Conservation (phyloP, 805 yeast species). For the Kregervanrija fluxuum region DNA sequence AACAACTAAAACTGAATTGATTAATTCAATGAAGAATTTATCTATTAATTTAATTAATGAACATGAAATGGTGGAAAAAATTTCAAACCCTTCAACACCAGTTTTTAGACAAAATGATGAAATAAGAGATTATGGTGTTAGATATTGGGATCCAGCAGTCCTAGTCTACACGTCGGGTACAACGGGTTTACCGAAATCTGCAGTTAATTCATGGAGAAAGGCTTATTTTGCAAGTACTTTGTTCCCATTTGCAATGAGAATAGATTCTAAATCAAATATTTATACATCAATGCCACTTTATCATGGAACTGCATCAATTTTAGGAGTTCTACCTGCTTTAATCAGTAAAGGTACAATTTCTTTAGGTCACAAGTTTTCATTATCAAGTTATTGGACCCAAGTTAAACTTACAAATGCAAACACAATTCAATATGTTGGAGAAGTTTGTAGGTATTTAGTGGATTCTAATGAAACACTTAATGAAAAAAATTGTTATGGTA, state of each 20-base stretch:
- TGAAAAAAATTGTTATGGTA: conserved; percentile 19
- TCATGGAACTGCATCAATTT: conserved; percentile 87
- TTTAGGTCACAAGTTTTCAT: conserved; percentile 73
- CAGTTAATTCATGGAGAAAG: conserved; percentile 88
- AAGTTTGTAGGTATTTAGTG: conserved; percentile 79
- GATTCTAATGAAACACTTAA: conserved; percentile 29
- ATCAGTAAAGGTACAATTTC: conserved; percentile 68
- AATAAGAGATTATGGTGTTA: conserved; percentile 50
- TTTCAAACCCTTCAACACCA: conserved; percentile 29
- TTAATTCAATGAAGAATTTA: conserved; percentile 26
- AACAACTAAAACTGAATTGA: conserved; percentile 35
- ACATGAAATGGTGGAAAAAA: conserved; percentile 5
- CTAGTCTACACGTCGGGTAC: conserved; percentile 91
- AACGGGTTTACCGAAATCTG: conserved; percentile 91
- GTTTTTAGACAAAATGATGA: conserved; percentile 47
- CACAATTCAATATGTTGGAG: conserved; percentile 90
- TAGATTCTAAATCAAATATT: conserved; percentile 47
- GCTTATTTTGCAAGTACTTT: conserved; percentile 61
- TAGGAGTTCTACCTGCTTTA: conserved; percentile 65
- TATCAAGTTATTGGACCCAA: conserved; percentile 85
- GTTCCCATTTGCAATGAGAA: conserved; percentile 63
- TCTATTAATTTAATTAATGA: conserved; percentile 17
- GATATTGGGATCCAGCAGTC: conserved; percentile 57
- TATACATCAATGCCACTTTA: conserved; percentile 94
- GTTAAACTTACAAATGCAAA: conserved; percentile 65